Evolutionary conservation across 2,329 filamentous ascomycete species (phyloP).

Genomic region (Drechslerella coelobrocha): DNA sequence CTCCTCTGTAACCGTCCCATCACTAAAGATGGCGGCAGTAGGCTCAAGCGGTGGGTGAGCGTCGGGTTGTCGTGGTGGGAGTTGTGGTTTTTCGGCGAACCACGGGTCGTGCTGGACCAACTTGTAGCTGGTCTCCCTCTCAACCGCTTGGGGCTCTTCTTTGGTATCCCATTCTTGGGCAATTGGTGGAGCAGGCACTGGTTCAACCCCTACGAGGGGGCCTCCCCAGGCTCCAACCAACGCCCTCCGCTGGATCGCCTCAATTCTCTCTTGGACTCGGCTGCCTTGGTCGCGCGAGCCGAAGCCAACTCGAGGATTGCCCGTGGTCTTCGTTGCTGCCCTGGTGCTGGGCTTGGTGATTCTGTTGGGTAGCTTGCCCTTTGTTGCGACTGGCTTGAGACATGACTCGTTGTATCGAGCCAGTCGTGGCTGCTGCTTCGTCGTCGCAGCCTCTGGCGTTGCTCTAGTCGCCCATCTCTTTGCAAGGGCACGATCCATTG

Average conservation of each 20-base stretch:
- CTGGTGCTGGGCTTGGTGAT: neutral
- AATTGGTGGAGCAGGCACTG: neutral
- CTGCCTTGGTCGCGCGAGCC: neutral
- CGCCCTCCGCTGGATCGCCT: neutral
- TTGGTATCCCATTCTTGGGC: neutral
- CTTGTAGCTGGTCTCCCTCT: slow-evolving; percentile 4
- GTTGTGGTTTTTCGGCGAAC: neutral
- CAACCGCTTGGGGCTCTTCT: neutral
- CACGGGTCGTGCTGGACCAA: slow-evolving; percentile 9
- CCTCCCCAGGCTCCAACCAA: slow-evolving; percentile 14
- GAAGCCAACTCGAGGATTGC: too few relatives aligned
- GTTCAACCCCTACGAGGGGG: neutral
- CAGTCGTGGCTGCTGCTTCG: neutral
- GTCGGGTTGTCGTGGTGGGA: neutral
- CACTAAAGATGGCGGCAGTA: neutral
- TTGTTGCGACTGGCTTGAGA: neutral
- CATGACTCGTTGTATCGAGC: neutral
- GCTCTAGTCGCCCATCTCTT: neutral
- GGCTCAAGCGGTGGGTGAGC: neutral
- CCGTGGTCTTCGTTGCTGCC: neutral
- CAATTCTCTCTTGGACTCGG: neutral
- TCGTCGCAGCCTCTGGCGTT: neutral
- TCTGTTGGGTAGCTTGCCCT: neutral
- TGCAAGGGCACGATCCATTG: too few relatives aligned
- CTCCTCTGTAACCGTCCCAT: neutral